Evolutionary conservation across 148 eudicot species (phyloP).

Genomic region (Persicaria tinctoria): DNA sequence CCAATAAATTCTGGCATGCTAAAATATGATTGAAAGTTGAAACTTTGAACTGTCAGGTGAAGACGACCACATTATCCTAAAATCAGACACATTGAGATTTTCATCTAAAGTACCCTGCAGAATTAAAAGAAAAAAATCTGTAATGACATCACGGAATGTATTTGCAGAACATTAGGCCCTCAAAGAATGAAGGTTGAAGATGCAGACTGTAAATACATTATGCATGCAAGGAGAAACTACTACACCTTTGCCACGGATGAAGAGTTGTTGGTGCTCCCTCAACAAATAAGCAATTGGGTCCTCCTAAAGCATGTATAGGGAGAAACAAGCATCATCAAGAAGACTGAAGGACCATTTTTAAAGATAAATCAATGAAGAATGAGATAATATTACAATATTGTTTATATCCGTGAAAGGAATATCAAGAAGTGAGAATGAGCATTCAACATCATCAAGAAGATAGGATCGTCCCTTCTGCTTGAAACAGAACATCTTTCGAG

Average conservation of each 20-base stretch:
- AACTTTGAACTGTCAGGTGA: conserved; percentile 56
- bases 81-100: conserved; percentile 44
- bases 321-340: conserved; percentile 3
- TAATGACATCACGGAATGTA: neutral
- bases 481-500: conserved; percentile 17
- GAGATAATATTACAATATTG: conserved; percentile 52
- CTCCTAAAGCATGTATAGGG: conserved; percentile 34
- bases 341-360: neutral
- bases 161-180: neutral
- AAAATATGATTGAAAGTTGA: conserved; percentile 55
- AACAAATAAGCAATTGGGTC: conserved; percentile 47
- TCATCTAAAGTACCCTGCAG: conserved; percentile 69
- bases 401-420: conserved; percentile 82
- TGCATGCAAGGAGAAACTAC: neutral
- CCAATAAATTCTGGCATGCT: conserved; percentile 83
- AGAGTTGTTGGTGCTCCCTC: conserved; percentile 85
- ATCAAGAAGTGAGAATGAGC: conserved; percentile 49
- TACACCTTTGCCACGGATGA: conserved; percentile 81
- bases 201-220: neutral
- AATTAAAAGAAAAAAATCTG: neutral
- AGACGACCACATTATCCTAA: conserved; percentile 71
- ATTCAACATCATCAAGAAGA: conserved; percentile 57
- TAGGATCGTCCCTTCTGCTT: conserved; percentile 86
- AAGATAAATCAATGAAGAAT: conserved; percentile 6
- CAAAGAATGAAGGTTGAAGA: neutral